Base-by-base conservation (phyloP, 1,284 basidiomycete species). In the Peniophora sp. region DNA sequence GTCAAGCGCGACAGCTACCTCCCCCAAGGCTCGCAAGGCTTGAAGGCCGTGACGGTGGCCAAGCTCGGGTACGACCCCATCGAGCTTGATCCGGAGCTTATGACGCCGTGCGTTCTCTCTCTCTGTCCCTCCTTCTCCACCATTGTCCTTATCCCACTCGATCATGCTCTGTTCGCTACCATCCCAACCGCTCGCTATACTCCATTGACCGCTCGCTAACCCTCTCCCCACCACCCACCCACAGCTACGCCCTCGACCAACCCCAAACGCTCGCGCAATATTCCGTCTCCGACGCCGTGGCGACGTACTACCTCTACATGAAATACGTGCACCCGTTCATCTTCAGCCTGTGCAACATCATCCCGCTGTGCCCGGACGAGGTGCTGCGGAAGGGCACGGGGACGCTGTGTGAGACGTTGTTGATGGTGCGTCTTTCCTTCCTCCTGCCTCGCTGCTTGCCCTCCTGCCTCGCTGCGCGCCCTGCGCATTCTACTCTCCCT, bases 271-370 rank as follows among this genome's bases (percentile, higher is more conserved):
- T 99, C 11, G 96, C 97, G 0, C 91, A 96, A 62, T 99, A 99
- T 69, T 99, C 97, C 59, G 97, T 99, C 24, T 99, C 97, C 65
- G 97, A 99, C 76, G 97, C 97, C 1, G 97, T 99, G 3, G 97
- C 97, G 20, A 99, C 97, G 1, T 99, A 99, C 67, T 99, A 99
- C 67, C 79, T 99, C 45, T 99, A 99, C 74, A 99, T 99, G 97
- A 99, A 99, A 92, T 99, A 99, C 64, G 95, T 99, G 11, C 95
- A 99, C 63, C 97, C 97, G 0, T 99, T 99, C 79, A 94, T 99
- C 62, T 99, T 99, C 73, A 99, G 96, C 23, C 74, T 99, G 34
- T 99, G 97, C 72, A 99, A 97, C 75, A 99, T 99, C 67, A 99
- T 99, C 61, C 97, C 97, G 15, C 79, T 99, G 52, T 89, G 88